phyloP scores from a whole-genome alignment of 1,284 basidiomycete genomes.

The Ganoderma sinense region DNA sequence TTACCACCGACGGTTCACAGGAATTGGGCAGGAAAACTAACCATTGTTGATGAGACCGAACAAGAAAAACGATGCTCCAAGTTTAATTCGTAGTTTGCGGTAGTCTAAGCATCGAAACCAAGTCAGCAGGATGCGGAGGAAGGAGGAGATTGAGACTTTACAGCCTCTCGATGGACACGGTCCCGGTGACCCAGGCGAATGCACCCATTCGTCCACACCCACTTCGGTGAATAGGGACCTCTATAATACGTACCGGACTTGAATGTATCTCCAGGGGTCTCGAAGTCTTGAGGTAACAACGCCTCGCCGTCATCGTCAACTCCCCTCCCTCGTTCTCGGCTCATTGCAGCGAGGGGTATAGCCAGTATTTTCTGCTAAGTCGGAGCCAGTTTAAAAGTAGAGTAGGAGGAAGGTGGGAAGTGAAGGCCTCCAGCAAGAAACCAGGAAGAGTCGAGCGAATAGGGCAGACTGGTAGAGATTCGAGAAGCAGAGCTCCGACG shows the following conservation, averaged over 20 bases:
- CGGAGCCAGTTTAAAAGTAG: no score
- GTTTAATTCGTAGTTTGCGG: conserved; percentile 37
- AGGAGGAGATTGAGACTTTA: conserved; percentile 5
- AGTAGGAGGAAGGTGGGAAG: not conserved
- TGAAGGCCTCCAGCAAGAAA: not conserved
- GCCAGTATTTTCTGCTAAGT: not conserved
- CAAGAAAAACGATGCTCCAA: conserved; percentile 60
- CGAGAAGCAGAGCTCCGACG: not conserved
- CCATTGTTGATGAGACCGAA: conserved; percentile 69
- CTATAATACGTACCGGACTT: conserved; percentile 16
- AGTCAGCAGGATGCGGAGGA: not conserved
- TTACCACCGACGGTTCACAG: not conserved
- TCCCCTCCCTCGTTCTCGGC: not conserved
- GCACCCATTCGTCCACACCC: not conserved
- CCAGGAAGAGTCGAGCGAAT: not conserved
- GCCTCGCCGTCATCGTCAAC: conserved; percentile 3
- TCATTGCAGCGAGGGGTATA: conserved; percentile 1
- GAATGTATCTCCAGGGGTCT: not conserved
- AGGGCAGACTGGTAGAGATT: not conserved
- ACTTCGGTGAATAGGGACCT: not conserved
- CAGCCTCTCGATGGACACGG: conserved; percentile 1
- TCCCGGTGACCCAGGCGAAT: not conserved
- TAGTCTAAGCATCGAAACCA: conserved; percentile 11
- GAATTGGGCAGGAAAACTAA: conserved; percentile 24
- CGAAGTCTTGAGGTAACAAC: not conserved